phyloP scores from a whole-genome alignment of 441 rosid genomes.

The Euphorbia schlechtendalii region DNA sequence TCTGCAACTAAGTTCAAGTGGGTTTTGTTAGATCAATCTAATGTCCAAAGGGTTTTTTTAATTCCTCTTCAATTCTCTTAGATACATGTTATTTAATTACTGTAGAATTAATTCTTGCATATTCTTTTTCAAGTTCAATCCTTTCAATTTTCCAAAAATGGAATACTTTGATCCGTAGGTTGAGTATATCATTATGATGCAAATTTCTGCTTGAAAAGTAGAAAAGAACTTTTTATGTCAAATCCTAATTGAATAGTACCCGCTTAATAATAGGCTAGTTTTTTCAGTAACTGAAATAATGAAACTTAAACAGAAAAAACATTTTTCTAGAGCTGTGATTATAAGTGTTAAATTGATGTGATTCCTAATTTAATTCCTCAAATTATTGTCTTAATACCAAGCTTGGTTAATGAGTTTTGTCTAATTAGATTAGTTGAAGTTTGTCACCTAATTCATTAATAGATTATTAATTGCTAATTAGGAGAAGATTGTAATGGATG shows the following conservation, averaged over 20 bases:
- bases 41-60: conserved; percentile 23
- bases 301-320: neutral
- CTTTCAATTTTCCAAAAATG: neutral
- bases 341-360: neutral
- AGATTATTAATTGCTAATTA: neutral
- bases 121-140: neutral
- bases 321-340: neutral
- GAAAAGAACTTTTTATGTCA: neutral
- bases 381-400: neutral
- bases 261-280: neutral
- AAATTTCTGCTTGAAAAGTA: neutral
- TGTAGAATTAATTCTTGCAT: too few relatives aligned
- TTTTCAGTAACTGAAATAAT: neutral
- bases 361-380: neutral
- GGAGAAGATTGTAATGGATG: neutral
- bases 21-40: conserved; percentile 18
- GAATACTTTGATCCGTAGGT: neutral
- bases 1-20: conserved; percentile 10
- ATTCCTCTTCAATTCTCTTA: too few relatives aligned
- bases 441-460: conserved; percentile 1
- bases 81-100: too few relatives aligned
- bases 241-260: neutral
- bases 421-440: neutral
- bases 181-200: neutral
- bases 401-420: neutral